phyloP scores from a whole-genome alignment of 768 basidiomycete genomes.

The Coprinellus micaceus region DNA sequence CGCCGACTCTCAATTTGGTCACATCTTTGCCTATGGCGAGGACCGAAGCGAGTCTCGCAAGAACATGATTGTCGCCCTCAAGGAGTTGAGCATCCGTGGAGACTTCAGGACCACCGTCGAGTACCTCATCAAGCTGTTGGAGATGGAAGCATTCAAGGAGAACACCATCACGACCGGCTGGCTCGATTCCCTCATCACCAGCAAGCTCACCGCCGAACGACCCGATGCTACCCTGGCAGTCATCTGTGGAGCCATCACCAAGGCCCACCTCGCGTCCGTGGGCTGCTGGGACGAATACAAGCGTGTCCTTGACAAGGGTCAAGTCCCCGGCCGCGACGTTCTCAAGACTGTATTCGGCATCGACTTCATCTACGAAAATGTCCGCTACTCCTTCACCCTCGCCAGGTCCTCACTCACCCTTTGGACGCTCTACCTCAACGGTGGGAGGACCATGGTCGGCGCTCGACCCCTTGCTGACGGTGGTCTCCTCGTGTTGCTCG shows the following conservation, averaged over 20 bases:
- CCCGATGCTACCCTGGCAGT: slow-evolving; percentile 92
- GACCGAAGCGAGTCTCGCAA: slow-evolving; percentile 93
- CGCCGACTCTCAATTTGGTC: slow-evolving; percentile 98
- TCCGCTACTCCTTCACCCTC: slow-evolving; percentile 93
- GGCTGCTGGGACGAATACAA: slow-evolving; percentile 92
- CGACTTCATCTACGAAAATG: slow-evolving; percentile 97
- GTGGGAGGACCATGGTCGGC: slow-evolving; percentile 88
- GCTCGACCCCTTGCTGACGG: slow-evolving; percentile 92
- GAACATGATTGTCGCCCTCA: slow-evolving; percentile 99
- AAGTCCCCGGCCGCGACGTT: slow-evolving; percentile 91
- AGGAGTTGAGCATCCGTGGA: slow-evolving; percentile 97
- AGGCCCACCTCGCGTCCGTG: slow-evolving; percentile 87
- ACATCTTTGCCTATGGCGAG: slow-evolving; percentile 98
- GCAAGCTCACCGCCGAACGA: slow-evolving; percentile 94
- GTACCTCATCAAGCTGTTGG: slow-evolving; percentile 96
- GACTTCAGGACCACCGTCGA: slow-evolving; percentile 99
- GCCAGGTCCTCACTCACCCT: slow-evolving; percentile 82
- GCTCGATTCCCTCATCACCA: slow-evolving; percentile 96
- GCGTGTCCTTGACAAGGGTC: slow-evolving; percentile 94
- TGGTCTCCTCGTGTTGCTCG: slow-evolving; percentile 85
- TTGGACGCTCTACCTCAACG: slow-evolving; percentile 97
- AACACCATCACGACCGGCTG: slow-evolving; percentile 99
- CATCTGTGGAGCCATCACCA: slow-evolving; percentile 93
- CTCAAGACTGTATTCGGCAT: slow-evolving; percentile 95
- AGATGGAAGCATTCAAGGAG: slow-evolving; percentile 92